Evolutionary conservation across 2,329 filamentous ascomycete species (phyloP).

Genomic region (Pseudocercospora eumusae): DNA sequence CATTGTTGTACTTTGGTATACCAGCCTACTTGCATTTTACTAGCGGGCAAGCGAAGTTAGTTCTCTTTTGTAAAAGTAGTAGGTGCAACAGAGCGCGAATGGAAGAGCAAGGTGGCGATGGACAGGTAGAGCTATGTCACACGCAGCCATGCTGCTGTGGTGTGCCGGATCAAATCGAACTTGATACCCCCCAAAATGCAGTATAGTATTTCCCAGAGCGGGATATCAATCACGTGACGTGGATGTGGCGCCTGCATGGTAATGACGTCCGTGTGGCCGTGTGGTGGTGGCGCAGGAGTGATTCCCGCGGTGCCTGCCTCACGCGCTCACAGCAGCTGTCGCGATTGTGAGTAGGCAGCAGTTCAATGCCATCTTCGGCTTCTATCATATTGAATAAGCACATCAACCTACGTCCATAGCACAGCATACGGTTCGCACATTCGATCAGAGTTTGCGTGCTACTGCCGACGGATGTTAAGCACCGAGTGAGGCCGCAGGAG

Average conservation of each 20-base stretch:
- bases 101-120: conserved; percentile 7
- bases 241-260: neutral
- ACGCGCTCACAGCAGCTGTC: neutral
- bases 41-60: conserved; percentile 23
- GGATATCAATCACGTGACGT: neutral
- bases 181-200: conserved; percentile 2
- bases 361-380: neutral
- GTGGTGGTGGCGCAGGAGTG: no score
- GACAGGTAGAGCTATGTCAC: conserved; percentile 10
- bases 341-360: neutral
- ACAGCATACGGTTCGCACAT: neutral
- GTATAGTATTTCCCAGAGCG: neutral
- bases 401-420: neutral
- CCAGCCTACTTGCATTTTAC: conserved; percentile 22
- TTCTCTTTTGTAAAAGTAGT: conserved; percentile 24
- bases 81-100: conserved; percentile 4
- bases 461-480: neutral
- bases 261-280: neutral
- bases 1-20: conserved; percentile 24
- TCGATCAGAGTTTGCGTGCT: neutral
- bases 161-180: conserved; percentile 4
- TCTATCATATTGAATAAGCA: neutral
- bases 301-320: neutral
- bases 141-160: conserved; percentile 6
- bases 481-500: conserved; percentile 2